Evolutionary conservation across 352 stramenopile genomes (phyloP), one percentile per base, ranked within the genome.

Genomic region (Pythium insidiosum): DNA sequence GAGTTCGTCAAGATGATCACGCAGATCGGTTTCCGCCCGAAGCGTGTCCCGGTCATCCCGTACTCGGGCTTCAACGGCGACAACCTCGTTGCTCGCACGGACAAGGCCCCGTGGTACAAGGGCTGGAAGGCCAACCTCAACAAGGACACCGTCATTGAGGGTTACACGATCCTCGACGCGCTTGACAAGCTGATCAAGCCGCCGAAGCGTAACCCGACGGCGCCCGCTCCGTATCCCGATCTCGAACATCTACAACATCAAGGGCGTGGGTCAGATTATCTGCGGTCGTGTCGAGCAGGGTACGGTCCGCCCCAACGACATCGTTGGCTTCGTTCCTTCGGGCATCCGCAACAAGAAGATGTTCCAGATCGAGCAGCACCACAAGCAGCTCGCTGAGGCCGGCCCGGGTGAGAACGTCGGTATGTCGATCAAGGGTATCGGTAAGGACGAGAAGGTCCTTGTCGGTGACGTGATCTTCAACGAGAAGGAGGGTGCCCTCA

Each of bases 171-270:
- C n/a, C n/a, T n/a, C n/a, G n/a, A n/a, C n/a, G n/a, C n/a, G n/a
- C n/a, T n/a, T n/a, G n/a, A n/a, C 58, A 70, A 85, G 59, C 74
- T 81, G 56, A 83, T 87, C 56, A 35, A 61, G 26, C 73, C 77
- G 22, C 78, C 78, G 42, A 66, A 68, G 38, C 73, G 77, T 56
- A 40, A 65, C n/a, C 67, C 73, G n/a, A 30, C 56, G 80, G 33
- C 47, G 50, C 25, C 61, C 70, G 26, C 62, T 86, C 18, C 76
- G 71, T 73, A 58, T 89, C 38, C 73, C 77, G 28, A 68, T 88
- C 50, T 83, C 65, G 45, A 79, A 84, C 62, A 76, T 90, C 37
- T 87, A 84, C 68, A 84, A 89, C 60, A 89, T 89, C 63, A 84
- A 84, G 62, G 73, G 73, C 62, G 68, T 90, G 55, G 78, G 78